Percentiles rank a stretch among this genome's conserved stretches.
Evolutionary conservation across 768 basidiomycete genomes (phyloP).

Genomic region (Fibroporia radiculosa): DNA sequence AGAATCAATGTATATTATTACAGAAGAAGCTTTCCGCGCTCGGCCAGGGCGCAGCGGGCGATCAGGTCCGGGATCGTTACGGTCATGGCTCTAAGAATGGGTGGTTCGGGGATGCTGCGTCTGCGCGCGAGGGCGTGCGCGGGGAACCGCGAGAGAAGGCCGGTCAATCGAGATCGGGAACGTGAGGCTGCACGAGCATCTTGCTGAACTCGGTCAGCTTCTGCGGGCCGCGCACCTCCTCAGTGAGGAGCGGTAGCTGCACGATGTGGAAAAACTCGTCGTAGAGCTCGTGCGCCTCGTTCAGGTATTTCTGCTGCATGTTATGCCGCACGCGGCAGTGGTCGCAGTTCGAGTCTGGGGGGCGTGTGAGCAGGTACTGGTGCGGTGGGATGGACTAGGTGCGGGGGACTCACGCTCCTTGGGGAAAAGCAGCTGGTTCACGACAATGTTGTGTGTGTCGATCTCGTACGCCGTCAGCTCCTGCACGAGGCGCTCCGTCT

Average conservation of each 20-base stretch:
- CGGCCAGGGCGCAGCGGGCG: too few species aligned
- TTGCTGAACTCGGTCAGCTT: constrained; percentile 89
- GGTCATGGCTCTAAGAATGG: too few species aligned
- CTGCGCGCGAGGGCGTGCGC: too few species aligned
- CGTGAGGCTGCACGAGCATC: constrained; percentile 82
- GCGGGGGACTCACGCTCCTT: constrained; percentile 59
- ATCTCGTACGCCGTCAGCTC: constrained; percentile 92
- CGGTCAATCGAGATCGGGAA: constrained; percentile 27
- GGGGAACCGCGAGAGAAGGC: too few species aligned
- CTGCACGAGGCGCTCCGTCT: constrained; percentile 97
- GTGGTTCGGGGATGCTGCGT: too few species aligned
- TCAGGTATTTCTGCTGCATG: constrained; percentile 98
- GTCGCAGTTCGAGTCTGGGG: constrained; percentile 81
- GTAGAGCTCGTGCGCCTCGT: constrained; percentile 94
- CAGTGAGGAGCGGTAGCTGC: constrained; percentile 86
- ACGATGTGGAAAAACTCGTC: constrained; percentile 98
- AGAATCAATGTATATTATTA: too few species aligned
- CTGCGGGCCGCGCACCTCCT: constrained; percentile 94
- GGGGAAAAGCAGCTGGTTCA: constrained; percentile 95
- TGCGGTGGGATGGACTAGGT: background rate
- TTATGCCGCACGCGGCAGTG: constrained; percentile 91
- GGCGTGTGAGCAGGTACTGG: background rate
- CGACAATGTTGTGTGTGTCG: constrained; percentile 97
- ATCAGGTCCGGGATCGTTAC: too few species aligned
- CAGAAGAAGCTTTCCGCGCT: too few species aligned